Base-by-base conservation (phyloP, 2,329 filamentous ascomycete genomes). In the Chrysosporium queenslandicum region DNA sequence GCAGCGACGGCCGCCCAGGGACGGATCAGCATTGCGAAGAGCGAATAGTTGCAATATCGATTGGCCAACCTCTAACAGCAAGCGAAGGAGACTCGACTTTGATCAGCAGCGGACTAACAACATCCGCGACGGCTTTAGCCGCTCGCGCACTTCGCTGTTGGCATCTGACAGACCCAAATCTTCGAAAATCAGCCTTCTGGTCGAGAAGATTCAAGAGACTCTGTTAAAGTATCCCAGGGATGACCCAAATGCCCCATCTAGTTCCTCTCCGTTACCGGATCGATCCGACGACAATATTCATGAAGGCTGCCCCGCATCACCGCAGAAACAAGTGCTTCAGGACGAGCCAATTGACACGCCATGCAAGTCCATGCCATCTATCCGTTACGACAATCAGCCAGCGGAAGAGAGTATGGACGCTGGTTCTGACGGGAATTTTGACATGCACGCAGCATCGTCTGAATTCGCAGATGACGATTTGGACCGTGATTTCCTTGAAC, bases 11-110 rank as follows among this genome's bases (percentile, higher is more conserved):
- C 1, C 64, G 62, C 39, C 66, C 64, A 30, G 65, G 57, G 71
- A 70, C 43, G 74, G 70, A 55, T 71, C 69, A 54, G 73, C 72
- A 3, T 66, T 87, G 39, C 77, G 83, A 59, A 77, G 83, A 58
- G 77, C 83, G 1, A 77, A 82, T 54, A 88, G 83, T 64, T 86
- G 82, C 62, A 83, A 82, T 16, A 74, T 78, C 21, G 78, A 85
- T 59, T 86, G 83, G 77, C 82, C 84, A n/a, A 71, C 66, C 3
- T 74, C 73, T n/a, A 71, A 69, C 51, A 57, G 69, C 1, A 90
- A 90, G 66, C 75, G 82, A 57, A 77, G 82, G 59, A 83, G 77
- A 59, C 61, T 80, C 6, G 78, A 81, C 46, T 63, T 70, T 20
- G 57, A 61, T 12, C 75, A 73, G 55, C 50, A 52, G 32, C 50